Evolutionary conservation across 768 basidiomycete genomes (phyloP).

Genomic region (Kondoa subrosea): DNA sequence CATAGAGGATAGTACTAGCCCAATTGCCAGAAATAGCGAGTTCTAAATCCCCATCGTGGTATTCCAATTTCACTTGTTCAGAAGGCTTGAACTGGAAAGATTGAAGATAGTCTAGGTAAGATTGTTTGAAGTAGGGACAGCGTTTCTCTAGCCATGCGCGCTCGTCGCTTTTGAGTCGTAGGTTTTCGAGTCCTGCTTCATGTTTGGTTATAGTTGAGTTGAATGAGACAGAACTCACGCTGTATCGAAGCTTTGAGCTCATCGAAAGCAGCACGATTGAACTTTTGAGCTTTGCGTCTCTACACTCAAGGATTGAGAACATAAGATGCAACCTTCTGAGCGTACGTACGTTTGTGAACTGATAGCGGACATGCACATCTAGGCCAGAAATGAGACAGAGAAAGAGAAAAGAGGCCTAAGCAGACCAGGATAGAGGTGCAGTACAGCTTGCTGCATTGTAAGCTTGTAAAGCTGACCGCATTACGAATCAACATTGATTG

Average conservation of each 20-base stretch:
- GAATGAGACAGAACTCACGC: slow-evolving; percentile 35
- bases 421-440: slow-evolving; percentile 42
- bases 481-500: not conserved
- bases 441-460: slow-evolving; percentile 56
- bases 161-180: slow-evolving; percentile 48
- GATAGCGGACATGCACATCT: slow-evolving; percentile 50
- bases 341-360: slow-evolving; percentile 23
- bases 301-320: not conserved
- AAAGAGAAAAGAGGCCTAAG: not conserved
- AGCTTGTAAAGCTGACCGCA: slow-evolving; percentile 10
- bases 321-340: slow-evolving; percentile 12
- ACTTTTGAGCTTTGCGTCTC: slow-evolving; percentile 39
- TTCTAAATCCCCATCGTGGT: slow-evolving; percentile 45
- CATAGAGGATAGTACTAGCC: slow-evolving; percentile 57
- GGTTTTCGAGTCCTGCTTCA: slow-evolving; percentile 47
- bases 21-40: slow-evolving; percentile 42
- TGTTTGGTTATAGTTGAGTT: slow-evolving; percentile 8
- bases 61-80: slow-evolving; percentile 38
- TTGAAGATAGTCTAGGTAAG: slow-evolving; percentile 60
- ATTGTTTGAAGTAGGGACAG: slow-evolving; percentile 56
- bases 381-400: slow-evolving; percentile 31
- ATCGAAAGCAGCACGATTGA: slow-evolving; percentile 51
- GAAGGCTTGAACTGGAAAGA: slow-evolving; percentile 30
- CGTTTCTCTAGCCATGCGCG: slow-evolving; percentile 45
- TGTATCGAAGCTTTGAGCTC: slow-evolving; percentile 43